Percentiles rank a stretch among this genome's conserved stretches.
Evolutionary conservation across 2,329 filamentous ascomycete species (phyloP).

Genomic region (Fusarium coffeatum): DNA sequence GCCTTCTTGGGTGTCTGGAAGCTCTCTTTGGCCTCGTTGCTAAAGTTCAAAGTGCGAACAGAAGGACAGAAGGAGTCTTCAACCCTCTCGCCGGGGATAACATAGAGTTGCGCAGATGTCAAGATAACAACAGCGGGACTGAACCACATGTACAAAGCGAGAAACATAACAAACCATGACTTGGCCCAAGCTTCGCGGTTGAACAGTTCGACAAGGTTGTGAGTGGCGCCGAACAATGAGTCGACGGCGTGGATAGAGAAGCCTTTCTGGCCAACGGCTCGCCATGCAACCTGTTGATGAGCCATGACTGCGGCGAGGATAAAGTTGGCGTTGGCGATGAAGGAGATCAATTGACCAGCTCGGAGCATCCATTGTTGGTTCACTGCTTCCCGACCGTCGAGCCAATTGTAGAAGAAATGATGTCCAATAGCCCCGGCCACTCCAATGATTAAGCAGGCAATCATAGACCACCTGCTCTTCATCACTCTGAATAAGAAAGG

Average conservation of each 20-base stretch:
- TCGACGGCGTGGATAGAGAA: constrained; percentile 34
- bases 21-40: constrained; percentile 32
- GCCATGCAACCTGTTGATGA: constrained; percentile 30
- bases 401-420: constrained; percentile 19
- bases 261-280: constrained; percentile 11
- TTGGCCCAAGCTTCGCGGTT: constrained; percentile 38
- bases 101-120: constrained; percentile 29
- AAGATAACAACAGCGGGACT: constrained; percentile 39
- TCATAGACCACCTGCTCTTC: constrained; percentile 33
- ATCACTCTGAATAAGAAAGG: constrained; percentile 14
- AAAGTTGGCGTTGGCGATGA: constrained; percentile 29
- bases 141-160: constrained; percentile 39
- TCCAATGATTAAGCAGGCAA: constrained; percentile 18
- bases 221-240: constrained; percentile 30
- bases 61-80: constrained; percentile 25
- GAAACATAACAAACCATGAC: constrained; percentile 39
- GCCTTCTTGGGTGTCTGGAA: constrained; percentile 1
- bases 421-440: constrained; percentile 4
- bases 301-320: constrained; percentile 24
- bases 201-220: constrained; percentile 30
- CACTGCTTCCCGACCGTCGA: constrained; percentile 13
- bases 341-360: constrained; percentile 22
- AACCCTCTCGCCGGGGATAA: neutral
- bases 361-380: constrained; percentile 34
- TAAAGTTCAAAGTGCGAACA: constrained; percentile 39